Conservation (phyloP, 306 rosid species). For the Senna siamea region DNA sequence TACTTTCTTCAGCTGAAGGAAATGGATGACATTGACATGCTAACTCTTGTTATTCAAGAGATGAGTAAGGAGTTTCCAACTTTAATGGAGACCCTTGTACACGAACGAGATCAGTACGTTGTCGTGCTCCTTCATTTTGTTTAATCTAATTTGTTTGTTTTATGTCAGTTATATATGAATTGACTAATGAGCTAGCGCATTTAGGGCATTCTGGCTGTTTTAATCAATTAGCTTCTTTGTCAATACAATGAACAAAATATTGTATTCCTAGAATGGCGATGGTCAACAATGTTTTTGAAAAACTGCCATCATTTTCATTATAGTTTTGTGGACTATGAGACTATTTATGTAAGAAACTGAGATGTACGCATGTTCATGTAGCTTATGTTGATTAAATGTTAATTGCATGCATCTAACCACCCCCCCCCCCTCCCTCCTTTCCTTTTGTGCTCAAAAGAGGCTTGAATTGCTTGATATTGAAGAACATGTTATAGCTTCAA, state of each 20-base stretch:
- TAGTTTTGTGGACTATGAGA: neutral
- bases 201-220: constrained; percentile 23
- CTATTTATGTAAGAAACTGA: no score
- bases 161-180: constrained; percentile 18
- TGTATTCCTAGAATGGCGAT: neutral
- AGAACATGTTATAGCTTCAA: constrained; percentile 22
- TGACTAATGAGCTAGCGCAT: neutral
- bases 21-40: constrained; percentile 89
- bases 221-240: constrained; percentile 17
- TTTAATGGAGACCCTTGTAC: constrained; percentile 92
- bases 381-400: no score
- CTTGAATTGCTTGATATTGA: neutral
- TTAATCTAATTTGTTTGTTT: neutral
- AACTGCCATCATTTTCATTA: neutral
- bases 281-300: neutral
- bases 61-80: constrained; percentile 93
- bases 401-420: no score
- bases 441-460: neutral
- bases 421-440: no score
- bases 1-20: constrained; percentile 77
- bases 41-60: constrained; percentile 88
- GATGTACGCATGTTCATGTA: no score
- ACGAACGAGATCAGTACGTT: constrained; percentile 90
- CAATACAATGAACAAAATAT: constrained; percentile 1
- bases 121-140: constrained; percentile 29